These are phyloP conservation scores for Penicillium concentricum DNA, from an alignment of 2,329 filamentous ascomycete species.

Conservation along the genomic window DNA sequence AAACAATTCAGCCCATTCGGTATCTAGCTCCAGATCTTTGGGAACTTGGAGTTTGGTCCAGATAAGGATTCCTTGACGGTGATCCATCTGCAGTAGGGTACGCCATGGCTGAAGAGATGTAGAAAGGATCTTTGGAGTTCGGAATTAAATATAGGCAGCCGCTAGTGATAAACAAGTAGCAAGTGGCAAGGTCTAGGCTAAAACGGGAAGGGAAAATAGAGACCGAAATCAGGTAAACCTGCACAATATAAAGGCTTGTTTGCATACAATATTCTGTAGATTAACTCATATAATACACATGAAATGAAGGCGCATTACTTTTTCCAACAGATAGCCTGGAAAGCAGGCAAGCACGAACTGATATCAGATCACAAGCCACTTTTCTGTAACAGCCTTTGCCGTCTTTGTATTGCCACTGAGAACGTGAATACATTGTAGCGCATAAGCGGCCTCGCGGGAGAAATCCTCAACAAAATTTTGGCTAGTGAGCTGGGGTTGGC, in stretches of 20 bases:
- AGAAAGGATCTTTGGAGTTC: background rate
- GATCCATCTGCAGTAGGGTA: too few species aligned
- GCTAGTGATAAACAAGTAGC: too few species aligned
- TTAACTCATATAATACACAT: slow-evolving; percentile 1
- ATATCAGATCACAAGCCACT: slow-evolving; percentile 56
- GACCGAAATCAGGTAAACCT: too few species aligned
- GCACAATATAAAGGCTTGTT: background rate
- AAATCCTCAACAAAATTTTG: slow-evolving; percentile 55
- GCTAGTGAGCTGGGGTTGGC: slow-evolving; percentile 1
- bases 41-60: too few species aligned
- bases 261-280: background rate
- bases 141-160: too few species aligned
- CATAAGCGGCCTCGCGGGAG: slow-evolving; percentile 70
- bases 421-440: slow-evolving; percentile 66
- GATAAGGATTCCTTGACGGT: too few species aligned
- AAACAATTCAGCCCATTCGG: too few species aligned
- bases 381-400: slow-evolving; percentile 61
- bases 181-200: too few species aligned
- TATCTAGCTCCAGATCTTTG: too few species aligned
- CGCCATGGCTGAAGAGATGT: too few species aligned
- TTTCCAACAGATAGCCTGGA: background rate
- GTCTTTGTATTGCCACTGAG: slow-evolving; percentile 62
- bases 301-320: background rate
- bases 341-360: background rate
- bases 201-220: too few species aligned